phyloP scores from a whole-genome alignment of 2,329 filamentous ascomycete genomes.

The Dactylellina parvicollis region DNA sequence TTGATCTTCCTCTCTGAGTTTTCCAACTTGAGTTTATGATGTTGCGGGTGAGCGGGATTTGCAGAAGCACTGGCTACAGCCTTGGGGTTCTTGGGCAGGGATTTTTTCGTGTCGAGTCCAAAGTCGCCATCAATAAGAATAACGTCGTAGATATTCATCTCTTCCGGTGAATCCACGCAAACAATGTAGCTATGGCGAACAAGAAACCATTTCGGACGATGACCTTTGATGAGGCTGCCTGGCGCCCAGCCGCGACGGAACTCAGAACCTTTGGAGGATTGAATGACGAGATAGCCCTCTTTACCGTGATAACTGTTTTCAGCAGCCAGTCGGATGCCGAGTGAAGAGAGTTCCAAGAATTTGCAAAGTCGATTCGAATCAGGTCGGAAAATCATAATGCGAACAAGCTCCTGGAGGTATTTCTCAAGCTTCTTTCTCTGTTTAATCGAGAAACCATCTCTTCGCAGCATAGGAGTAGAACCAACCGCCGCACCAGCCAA shows the following conservation, averaged over 20 bases:
- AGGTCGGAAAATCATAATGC: conserved; percentile 94
- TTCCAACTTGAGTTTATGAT: conserved; percentile 85
- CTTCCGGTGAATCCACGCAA: conserved; percentile 97
- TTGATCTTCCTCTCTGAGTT: conserved; percentile 94
- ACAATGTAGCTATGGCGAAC: conserved; percentile 98
- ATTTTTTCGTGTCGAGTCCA: conserved; percentile 77
- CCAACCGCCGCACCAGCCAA: conserved; percentile 58
- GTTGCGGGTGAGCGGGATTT: conserved; percentile 70
- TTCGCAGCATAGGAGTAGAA: conserved; percentile 61
- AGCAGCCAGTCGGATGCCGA: conserved; percentile 90
- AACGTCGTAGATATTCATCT: conserved; percentile 98
- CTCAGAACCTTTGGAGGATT: conserved; percentile 87
- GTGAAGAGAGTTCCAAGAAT: conserved; percentile 91
- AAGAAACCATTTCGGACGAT: conserved; percentile 95
- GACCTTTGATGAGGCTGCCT: conserved; percentile 78
- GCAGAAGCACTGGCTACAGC: conserved; percentile 71
- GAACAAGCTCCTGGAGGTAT: conserved; percentile 92
- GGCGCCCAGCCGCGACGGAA: conserved; percentile 83
- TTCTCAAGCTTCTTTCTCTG: conserved; percentile 86
- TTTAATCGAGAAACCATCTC: conserved; percentile 76
- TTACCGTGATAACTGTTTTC: conserved; percentile 98
- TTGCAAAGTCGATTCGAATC: conserved; percentile 96
- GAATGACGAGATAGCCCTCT: conserved; percentile 91
- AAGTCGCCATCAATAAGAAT: conserved; percentile 95
- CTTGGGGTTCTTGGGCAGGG: conserved; percentile 65